Evolutionary conservation across 495 filamentous ascomycete genomes (phyloP), one percentile per base, ranked within the genome.

Genomic region (Penicillium waksmanii): DNA sequence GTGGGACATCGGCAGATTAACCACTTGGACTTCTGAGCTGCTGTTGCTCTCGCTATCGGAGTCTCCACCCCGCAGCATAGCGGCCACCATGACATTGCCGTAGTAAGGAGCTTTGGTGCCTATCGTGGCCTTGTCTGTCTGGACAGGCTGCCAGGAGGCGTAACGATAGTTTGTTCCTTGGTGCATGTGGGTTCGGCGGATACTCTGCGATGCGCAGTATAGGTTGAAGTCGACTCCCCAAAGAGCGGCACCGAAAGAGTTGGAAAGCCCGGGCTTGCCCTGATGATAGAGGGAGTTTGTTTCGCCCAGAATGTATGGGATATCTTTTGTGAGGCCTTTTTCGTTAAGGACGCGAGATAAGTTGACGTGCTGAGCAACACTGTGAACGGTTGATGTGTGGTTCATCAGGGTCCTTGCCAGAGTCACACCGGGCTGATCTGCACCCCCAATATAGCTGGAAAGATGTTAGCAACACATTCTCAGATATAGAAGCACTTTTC

Each of bases 81-180:
- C 77, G 4, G 87, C 85, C 0, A 85, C 84, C 44, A 81, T 82
- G 34, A 87, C 74, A 65, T 82, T 85, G 17, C 85, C 87, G 68
- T 90, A 89, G 68, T 88, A 90, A 1, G 87, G 86, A 0, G 87
- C 68, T 64, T 86, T 87, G 35, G 87, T 90, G 13, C 85, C 87
- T 5, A 79, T 70, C 6, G 72, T 73, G 1, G 82, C 81, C 31
- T 76, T 76, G 59, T 69, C 62, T 5, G 86, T 88, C 6, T 71
- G 48, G 46, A 88, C 55, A 1, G 87, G 86, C 59, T 88, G 86
- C 87, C 86, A 89, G 34, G 70, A 58, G 50, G 66, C 65, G 61
- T 85, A 85, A 27, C 87, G 80, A 66, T 85, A 89, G 68, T 87
- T 73, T 35, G 82, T 86, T 8, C 86, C 86, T 73, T 82, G 59